Percentiles rank a stretch among this genome's conserved stretches.
Evolutionary conservation across 2,329 filamentous ascomycete genomes (phyloP).

Genomic region (Cladosporium sp.): DNA sequence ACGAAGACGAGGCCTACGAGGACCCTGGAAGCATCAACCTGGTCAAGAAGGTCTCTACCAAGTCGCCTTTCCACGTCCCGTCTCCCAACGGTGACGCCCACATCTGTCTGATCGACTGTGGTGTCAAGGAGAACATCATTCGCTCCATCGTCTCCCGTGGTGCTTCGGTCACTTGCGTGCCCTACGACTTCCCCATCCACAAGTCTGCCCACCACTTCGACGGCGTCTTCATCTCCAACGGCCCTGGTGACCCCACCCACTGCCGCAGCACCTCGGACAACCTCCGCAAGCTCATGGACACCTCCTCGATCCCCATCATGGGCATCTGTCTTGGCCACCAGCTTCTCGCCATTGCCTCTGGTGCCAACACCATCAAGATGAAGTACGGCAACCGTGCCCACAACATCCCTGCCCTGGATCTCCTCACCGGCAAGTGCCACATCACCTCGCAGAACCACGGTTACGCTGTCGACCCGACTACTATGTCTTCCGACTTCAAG

Average conservation of each 20-base stretch:
- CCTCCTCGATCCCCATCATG: constrained; percentile 87
- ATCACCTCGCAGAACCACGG: constrained; percentile 99
- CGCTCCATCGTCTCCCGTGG: constrained; percentile 89
- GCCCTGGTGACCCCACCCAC: constrained; percentile 95
- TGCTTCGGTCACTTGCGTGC: constrained; percentile 89
- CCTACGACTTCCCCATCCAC: constrained; percentile 95
- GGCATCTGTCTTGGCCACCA: constrained; percentile 98
- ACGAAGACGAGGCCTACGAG: constrained; percentile 93
- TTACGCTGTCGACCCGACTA: constrained; percentile 85
- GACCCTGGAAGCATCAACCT: constrained; percentile 96
- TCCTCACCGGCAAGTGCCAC: constrained; percentile 95
- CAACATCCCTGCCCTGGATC: constrained; percentile 93
- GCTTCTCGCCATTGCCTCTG: constrained; percentile 82
- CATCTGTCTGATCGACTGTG: constrained; percentile 92
- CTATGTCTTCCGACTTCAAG: constrained; percentile 82
- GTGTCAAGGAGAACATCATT: constrained; percentile 99
- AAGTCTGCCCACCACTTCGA: constrained; percentile 98
- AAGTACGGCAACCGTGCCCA: constrained; percentile 99
- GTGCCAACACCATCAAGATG: constrained; percentile 89
- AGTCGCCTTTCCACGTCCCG: constrained; percentile 93
- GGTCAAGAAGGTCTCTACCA: constrained; percentile 93
- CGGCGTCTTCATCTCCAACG: constrained; percentile 98
- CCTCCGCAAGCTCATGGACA: constrained; percentile 84
- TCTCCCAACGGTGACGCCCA: constrained; percentile 80
- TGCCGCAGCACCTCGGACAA: constrained; percentile 93